Conservation (phyloP, 148 eudicot species). For the Bassia scoparia region DNA sequence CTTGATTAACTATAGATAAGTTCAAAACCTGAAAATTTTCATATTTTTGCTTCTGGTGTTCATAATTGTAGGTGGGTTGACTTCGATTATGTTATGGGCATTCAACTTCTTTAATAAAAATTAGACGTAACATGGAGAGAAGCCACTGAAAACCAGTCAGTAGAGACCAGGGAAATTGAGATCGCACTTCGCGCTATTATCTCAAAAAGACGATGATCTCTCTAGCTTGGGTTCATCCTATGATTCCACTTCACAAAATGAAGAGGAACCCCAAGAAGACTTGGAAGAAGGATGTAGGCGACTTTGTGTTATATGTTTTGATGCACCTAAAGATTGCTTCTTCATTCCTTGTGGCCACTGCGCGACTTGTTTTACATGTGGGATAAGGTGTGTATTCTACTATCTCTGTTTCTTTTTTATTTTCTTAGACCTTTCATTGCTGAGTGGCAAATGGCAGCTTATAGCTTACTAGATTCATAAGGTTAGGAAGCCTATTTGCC, state of each 20-base stretch:
- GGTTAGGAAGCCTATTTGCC: too few relatives aligned
- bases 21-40: background rate
- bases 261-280: conserved; percentile 48
- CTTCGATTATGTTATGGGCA: conserved; percentile 43
- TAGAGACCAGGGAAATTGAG: conserved; percentile 40
- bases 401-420: background rate
- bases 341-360: conserved; percentile 93
- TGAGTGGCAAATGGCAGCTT: background rate
- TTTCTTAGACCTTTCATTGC: background rate
- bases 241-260: conserved; percentile 56
- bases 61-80: conserved; percentile 53
- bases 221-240: conserved; percentile 76
- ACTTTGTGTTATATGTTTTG: conserved; percentile 74
- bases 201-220: conserved; percentile 59
- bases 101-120: conserved; percentile 39
- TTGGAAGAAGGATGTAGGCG: conserved; percentile 37
- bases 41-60: conserved; percentile 1
- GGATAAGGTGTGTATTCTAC: conserved; percentile 43
- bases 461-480: too few relatives aligned
- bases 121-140: conserved; percentile 34
- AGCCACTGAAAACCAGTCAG: conserved; percentile 30
- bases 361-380: conserved; percentile 74
- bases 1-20: background rate
- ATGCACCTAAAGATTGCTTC: conserved; percentile 82
- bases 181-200: conserved; percentile 60